Percentiles rank a stretch among this genome's conserved stretches.
Evolutionary conservation across 257 asterid genomes (phyloP).

Genomic region (Fraxinus pennsylvanica): DNA sequence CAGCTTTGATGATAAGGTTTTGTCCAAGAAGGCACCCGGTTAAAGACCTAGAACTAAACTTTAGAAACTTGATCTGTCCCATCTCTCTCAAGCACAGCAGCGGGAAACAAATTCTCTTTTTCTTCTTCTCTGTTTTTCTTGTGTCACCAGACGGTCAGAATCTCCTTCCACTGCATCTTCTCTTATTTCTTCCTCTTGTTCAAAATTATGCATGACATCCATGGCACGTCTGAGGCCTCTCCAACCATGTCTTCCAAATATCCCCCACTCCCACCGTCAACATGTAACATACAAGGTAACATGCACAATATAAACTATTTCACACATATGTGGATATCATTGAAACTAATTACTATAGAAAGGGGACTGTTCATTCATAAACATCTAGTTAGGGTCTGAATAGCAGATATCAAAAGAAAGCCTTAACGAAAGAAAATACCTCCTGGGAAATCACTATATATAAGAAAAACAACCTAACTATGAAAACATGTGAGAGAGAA

Average conservation of each 20-base stretch:
- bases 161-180: neutral
- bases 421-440: neutral
- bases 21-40: neutral
- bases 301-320: neutral
- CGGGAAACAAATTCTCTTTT: neutral
- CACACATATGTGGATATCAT: neutral
- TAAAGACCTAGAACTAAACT: neutral
- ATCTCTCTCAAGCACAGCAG: neutral
- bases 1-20: neutral
- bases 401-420: neutral
- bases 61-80: neutral
- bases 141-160: neutral
- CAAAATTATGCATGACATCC: neutral
- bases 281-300: neutral
- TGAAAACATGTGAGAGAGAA: neutral
- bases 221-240: neutral
- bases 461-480: neutral
- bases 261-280: neutral
- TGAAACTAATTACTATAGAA: no score
- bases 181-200: neutral
- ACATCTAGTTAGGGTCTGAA: neutral
- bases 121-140: neutral
- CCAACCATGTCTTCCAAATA: neutral
- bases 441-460: neutral
- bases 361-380: neutral